Evolutionary conservation across 352 stramenopile genomes (phyloP).

Genomic region (Globisporangium cederbergense): DNA sequence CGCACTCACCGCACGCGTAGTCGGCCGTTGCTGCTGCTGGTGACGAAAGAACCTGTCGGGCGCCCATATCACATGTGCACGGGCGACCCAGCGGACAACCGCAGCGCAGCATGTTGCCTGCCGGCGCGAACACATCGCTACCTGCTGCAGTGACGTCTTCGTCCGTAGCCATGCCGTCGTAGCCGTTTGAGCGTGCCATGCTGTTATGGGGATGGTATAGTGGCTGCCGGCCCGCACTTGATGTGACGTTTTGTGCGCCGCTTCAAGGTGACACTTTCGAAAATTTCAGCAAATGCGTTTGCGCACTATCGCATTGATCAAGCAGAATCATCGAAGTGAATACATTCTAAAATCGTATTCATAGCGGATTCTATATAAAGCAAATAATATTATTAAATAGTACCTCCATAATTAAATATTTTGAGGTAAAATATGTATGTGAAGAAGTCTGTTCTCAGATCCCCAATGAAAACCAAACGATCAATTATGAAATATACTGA

Average conservation of each 20-base stretch:
- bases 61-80: slow-evolving; percentile 57
- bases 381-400: too few relatives aligned
- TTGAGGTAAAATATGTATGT: too few relatives aligned
- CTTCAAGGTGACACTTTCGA: neutral
- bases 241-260: neutral
- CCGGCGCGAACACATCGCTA: slow-evolving; percentile 13
- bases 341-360: too few relatives aligned
- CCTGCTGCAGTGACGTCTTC: slow-evolving; percentile 17
- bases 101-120: slow-evolving; percentile 57
- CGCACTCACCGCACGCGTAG: slow-evolving; percentile 41
- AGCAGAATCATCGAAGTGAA: too few relatives aligned
- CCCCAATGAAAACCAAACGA: too few relatives aligned
- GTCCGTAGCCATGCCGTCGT: too few relatives aligned
- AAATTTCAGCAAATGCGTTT: too few relatives aligned
- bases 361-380: too few relatives aligned
- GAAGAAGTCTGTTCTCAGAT: too few relatives aligned
- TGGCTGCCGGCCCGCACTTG: neutral
- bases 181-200: neutral
- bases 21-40: neutral
- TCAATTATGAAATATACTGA: too few relatives aligned
- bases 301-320: too few relatives aligned
- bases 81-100: slow-evolving; percentile 57
- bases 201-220: neutral
- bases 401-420: too few relatives aligned
- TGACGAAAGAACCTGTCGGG: neutral